Base-by-base conservation (phyloP, 352 stramenopile genomes). In the Phytophthora pistaciae region DNA sequence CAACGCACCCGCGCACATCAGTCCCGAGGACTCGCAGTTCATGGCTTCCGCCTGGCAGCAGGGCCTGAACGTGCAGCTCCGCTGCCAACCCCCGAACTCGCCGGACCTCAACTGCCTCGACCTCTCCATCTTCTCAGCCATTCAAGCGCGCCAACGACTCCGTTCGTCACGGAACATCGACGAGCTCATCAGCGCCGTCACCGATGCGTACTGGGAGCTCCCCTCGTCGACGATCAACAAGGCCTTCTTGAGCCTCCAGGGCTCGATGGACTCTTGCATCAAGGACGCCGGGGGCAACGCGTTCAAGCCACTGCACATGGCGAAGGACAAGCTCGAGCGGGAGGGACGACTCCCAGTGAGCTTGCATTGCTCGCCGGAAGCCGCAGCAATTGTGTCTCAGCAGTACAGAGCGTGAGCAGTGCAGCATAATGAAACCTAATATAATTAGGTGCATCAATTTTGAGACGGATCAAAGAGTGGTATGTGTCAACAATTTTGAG, bases 241-340 rank as follows among this genome's bases (percentile, higher is more conserved):
- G 14, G 53, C 56, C 1, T 68, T 67, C 11, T 33, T 72, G 2
- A 59, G 49, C 2, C 52, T 72, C 0, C 53, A 72, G n/a, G 7
- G 50, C 21, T 38, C 58, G n/a, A 72, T 72, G 58, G 53, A 72
- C 40, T 25, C 31, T 18, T 67, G 44, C 42, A 72, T 72, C 33
- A 6, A 33, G 23, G 48, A 54, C 14, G n/a, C 8, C 7, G 58
- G 53, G 10, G 53, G 42, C 40, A 67, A 72, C 33, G 44, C 23
- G 3, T 61, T 52, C 56, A 48, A 61, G 33, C 33, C 16, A 5
- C 10, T 13, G 2, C 36, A 61, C 36, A 61, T 61, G 36, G 27
- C 3, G n/a, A 61, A 61, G 18, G 33, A 36, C 1, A 52, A 61
- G 56, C 56, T 53, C 3, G n/a, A 50, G 6, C 56, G 36, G 36